Evolutionary conservation across 2,329 filamentous ascomycete species (phyloP), one percentile per base, ranked within the genome.

Genomic region (Ophiostoma triangulosporum): DNA sequence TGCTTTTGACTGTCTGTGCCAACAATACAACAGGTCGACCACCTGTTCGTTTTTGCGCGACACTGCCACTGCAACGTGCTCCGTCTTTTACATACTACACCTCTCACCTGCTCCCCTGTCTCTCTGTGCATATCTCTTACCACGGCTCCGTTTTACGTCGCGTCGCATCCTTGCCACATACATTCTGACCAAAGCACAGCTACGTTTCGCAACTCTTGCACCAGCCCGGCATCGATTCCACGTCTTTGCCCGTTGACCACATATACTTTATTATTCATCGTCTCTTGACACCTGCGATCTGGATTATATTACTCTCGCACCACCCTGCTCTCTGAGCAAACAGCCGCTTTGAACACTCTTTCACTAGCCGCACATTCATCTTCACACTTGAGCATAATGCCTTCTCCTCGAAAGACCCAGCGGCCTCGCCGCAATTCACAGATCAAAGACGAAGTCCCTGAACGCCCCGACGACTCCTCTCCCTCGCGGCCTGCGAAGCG

Each of bases 401-500:
- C 65, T 46, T 62, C 64, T 45, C 63, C 65, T 27, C 58, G 58
- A 49, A 64, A 66, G 59, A 61, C 65, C 40, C 63, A 65, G 59
- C 64, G 66, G 54, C 57, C 60, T 31, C 63, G 63, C 52, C 61
- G 63, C 55, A 64, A 65, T 31, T 59, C 63, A 55, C 51, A 48
- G 49, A 63, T 63, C 58, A 65, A 62, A 54, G 65, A 68, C 29
- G 56, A 61, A 15, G 55, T 52, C 29, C 36, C 55, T 45, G 62
- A 64, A 22, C 60, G 60, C 36, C 60, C 58, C 50, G 72, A 76
- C 43, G 71, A 74, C 48, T 78, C 78, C 26, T 83, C 80, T 4
- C 79, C 80, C 14, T 76, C 73, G 55, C 74, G 78, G 52, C 79
- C 80, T n/a, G 69, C 73, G 11, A 83, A 83, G 69, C 78, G 80